Evolutionary conservation across 2,329 filamentous ascomycete genomes (phyloP).

Genomic region (Exutisphaerella laricina): DNA sequence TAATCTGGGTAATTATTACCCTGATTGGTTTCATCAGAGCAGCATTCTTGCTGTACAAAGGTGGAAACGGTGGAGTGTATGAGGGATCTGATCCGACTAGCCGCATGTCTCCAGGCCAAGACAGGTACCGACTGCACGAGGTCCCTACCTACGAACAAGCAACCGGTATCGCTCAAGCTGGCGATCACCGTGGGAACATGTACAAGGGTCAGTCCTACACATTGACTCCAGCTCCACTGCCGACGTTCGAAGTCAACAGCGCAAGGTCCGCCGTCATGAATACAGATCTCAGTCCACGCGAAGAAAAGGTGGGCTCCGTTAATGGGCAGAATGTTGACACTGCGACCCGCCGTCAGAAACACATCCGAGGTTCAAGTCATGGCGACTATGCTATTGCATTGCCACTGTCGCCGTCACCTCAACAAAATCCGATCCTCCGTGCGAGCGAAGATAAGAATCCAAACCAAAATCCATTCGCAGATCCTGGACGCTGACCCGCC

Average conservation of each 20-base stretch:
- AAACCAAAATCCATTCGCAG: conserved; percentile 36
- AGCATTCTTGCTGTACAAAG: conserved; percentile 53
- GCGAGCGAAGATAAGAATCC: conserved; percentile 26
- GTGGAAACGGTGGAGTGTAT: conserved; percentile 33
- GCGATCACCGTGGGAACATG: conserved; percentile 41
- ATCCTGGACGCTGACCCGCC: conserved; percentile 36
- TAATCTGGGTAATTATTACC: conserved; percentile 72
- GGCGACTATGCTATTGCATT: conserved; percentile 41
- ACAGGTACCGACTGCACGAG: conserved; percentile 18
- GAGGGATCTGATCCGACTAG: conserved; percentile 9
- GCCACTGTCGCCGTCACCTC: conserved; percentile 34
- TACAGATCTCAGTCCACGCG: conserved; percentile 25
- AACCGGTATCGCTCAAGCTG: conserved; percentile 25
- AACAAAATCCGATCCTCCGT: conserved; percentile 26
- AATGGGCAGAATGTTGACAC: conserved; percentile 39
- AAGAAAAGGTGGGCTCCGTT: conserved; percentile 42
- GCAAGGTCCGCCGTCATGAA: conserved; percentile 29
- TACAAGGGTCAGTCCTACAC: conserved; percentile 43
- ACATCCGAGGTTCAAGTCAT: conserved; percentile 42
- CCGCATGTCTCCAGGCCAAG: conserved; percentile 9
- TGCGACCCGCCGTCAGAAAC: conserved; percentile 39
- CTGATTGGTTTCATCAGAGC: conserved; percentile 68
- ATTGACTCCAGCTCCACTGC: conserved; percentile 40
- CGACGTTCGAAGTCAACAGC: conserved; percentile 35
- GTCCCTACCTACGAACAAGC: conserved; percentile 39